Evolutionary conservation across 2,329 filamentous ascomycete species (phyloP), one percentile per base, ranked within the genome.

Genomic region (Metarhizium robertsii): DNA sequence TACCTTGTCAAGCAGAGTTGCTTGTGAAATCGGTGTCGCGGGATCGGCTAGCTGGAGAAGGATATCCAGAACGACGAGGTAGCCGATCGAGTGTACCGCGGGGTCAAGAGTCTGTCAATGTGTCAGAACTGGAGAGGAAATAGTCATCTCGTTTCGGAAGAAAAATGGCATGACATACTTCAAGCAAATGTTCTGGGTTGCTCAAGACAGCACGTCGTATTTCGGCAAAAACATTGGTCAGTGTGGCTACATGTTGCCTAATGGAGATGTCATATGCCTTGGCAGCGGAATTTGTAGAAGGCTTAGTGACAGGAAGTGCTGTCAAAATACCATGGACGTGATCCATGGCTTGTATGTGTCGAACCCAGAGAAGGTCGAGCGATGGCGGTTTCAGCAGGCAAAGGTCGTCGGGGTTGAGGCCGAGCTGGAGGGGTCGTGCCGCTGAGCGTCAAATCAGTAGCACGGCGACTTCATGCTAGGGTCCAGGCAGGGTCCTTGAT

Each of bases 31-130:
- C 3, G 66, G 64, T 20, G 69, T 62, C n/a, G 69, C 58, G 11
- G 57, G 55, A 16, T 61, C 59, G 11, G 57, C 47, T 5, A 56
- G 54, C 36, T 66, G 61, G 38, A 74, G 57, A 36, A 75, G 62
- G 36, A 66, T 62, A 55, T 77, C 71, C 53, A 84, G 68, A 45
- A 83, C 60, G 53, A 69, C 64, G 36, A 81, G 71, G 62, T 76
- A 79, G 29, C 79, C 79, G 54, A 81, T 73, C 7, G 80, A 78
- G 61, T 84, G 71, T 48, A 69, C 55, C 7, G 71, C 66, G 1
- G 79, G 77, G 59, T 81, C 65, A 30, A 83, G 64, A 13, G 69
- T 63, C 75, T 82, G 50, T 8, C 42, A 42, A 16, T 13, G 2
- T 54, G 25, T 48, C 18, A 48, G 45, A 30, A 5, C 1, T 2